Evolutionary conservation across 1,284 basidiomycete genomes (phyloP), one percentile per base, ranked within the genome.

Genomic region (Ustilago hordei): DNA sequence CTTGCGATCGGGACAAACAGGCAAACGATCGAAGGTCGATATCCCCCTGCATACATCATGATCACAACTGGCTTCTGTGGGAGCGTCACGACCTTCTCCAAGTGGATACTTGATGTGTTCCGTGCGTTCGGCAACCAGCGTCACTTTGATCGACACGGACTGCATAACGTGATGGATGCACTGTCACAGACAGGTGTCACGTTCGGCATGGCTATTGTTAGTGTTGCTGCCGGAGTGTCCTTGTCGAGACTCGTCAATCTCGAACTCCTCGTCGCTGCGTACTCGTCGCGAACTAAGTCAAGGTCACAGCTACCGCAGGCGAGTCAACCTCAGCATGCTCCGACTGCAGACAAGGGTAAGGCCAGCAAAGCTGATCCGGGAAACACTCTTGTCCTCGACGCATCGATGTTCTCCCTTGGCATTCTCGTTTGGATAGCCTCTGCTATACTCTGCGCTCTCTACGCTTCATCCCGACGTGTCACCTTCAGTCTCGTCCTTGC

Each of bases 1-100:
- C 79, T 78, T 39, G 89, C 89, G 4, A 63, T 75, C 23, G 70
- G 70, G 13, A 55, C 64, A 15, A 82, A 83, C 32, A 53, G 67
- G 28, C 48, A 54, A 35, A 63, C 68, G 15, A 59, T 85, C 34
- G 80, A 85, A 54, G 60, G 55, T 12, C 41, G 59, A 13, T 82
- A 82, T 48, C 69, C 81, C 11, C 79, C 95, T 0, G 82, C 96
- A 8, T 96, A 95, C 86, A 93, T 92, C 5, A 94, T 93, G 47
- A 86, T 96, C 19, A 93, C 94, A 0, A 98, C 95, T 50, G 95
- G 95, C 4, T 94, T 97, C 85, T 98, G 96, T 83, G 97, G 96
- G 1, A 96, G 94, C 5, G 87, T 98, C 77, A 99, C 97, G 4
- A 98, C 95, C 0, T 99, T 98, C 87, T 97, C 95, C 4, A 90